Evolutionary conservation across 2,329 filamentous ascomycete species (phyloP).

Genomic region (Claviceps lovelessii): DNA sequence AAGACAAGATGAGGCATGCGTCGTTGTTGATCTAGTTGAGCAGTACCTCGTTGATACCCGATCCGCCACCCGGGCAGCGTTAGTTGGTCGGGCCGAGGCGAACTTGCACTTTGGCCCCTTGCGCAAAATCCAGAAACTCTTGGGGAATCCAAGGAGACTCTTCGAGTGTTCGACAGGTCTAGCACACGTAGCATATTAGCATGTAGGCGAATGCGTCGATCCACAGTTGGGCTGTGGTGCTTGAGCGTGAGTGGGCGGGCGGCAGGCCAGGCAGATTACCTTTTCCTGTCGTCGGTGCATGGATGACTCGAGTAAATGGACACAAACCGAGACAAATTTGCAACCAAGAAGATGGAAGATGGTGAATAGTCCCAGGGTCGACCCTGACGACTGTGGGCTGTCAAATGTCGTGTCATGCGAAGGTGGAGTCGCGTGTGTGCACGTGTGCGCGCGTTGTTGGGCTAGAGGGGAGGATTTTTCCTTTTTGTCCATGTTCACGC

Average conservation of each 20-base stretch:
- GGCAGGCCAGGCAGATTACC: not conserved
- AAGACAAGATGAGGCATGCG: not conserved
- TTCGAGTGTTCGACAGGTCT: too few relatives aligned
- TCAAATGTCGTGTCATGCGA: not conserved
- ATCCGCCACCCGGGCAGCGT: conserved; percentile 3
- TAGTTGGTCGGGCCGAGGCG: conserved; percentile 1
- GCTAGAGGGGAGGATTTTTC: not conserved
- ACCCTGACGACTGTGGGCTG: not conserved
- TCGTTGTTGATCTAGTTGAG: not conserved
- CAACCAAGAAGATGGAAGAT: not conserved
- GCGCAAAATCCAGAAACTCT: not conserved
- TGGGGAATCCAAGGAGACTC: not conserved
- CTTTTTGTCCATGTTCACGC: too few relatives aligned
- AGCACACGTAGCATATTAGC: not conserved
- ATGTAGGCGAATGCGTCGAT: conserved; percentile 2
- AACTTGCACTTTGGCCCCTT: not conserved
- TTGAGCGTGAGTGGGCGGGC: not conserved
- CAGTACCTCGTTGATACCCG: conserved; percentile 2
- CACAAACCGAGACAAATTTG: not conserved
- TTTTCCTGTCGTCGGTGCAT: not conserved
- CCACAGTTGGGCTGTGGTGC: conserved; percentile 6
- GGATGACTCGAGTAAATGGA: not conserved
- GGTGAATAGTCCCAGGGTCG: not conserved
- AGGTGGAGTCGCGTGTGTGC: not conserved
- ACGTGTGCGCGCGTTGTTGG: not conserved